Evolutionary conservation across 1,284 basidiomycete genomes (phyloP), one percentile per base, ranked within the genome.

Genomic region (Gymnopus androsaceus): DNA sequence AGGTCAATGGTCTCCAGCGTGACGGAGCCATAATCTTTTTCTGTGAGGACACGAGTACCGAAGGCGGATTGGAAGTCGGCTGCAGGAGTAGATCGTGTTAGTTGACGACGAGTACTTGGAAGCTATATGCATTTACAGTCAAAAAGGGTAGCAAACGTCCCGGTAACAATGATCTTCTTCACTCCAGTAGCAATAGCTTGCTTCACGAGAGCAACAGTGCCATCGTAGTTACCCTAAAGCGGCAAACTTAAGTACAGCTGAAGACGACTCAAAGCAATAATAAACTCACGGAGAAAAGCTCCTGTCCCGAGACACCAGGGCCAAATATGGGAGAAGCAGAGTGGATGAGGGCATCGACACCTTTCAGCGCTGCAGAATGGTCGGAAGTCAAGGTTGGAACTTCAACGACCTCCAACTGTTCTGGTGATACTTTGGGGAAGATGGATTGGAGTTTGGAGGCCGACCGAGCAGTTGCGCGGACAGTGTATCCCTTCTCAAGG

Each of bases 101-200:
- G 17, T 19, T 12, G n/a, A 6, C 11, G 12, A 37, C 5, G 14
- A 15, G 19, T 37, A 15, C n/a, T n/a, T n/a, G 36, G 7, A 41
- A 8, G 7, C 11, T 27, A n/a, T 14, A 27, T 42, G 12, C 23
- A 40, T 34, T 33, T 25, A 55, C 53, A 23, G 51, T 51, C 48
- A 30, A 51, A 51, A 4, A 58, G 41, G n/a, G 17, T 49, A 17
- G 19, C 57, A 9, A 51, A 44, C 4, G 53, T 51, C 11, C 52
- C 53, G 23, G 48, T 58, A 27, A 46, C 42, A 5, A 55, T 41
- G 17, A 55, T 55, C 21, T 58, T 58, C 42, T 58, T 58, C 3
- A 58, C 48, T 7, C 49, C 57, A 11, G 33, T 17, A 3, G 34
- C 40, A n/a, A 58, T 47, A 17, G 57, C 57, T 34, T 52, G 44